These are phyloP conservation scores for Sergeia podlipaevii DNA, from an alignment of 208 protist species.

Conservation along the genomic window DNA sequence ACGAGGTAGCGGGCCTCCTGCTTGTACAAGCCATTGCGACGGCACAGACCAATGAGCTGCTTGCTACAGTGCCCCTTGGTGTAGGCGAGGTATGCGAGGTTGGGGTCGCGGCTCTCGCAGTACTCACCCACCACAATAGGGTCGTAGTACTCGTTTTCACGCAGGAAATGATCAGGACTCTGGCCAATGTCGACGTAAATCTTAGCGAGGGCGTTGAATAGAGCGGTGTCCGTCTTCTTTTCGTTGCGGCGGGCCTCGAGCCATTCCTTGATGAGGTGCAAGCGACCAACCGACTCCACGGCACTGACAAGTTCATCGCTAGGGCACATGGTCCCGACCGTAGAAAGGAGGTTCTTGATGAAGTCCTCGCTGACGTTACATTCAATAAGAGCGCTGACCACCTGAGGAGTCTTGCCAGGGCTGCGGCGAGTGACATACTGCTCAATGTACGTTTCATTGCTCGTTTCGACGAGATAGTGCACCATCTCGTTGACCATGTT, in stretches of 20 bases:
- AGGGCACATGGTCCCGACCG: conserved; percentile 95
- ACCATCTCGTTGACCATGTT: conserved; percentile 98
- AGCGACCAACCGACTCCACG: conserved; percentile 84
- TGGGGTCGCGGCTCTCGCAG: conserved; percentile 99
- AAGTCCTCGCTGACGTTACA: conserved; percentile 97
- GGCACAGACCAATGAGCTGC: conserved; percentile 97
- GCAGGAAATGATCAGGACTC: conserved; percentile 96
- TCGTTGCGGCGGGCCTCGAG: conserved; percentile 96
- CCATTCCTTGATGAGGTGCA: conserved; percentile 98
- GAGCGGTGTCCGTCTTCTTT: conserved; percentile 93
- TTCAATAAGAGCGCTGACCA: conserved; percentile 99
- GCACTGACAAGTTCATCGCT: conserved; percentile 83
- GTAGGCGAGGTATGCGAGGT: conserved; percentile 98
- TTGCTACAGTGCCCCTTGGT: conserved; percentile 95
- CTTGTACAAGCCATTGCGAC: conserved; percentile 97
- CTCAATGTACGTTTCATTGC: conserved; percentile 97
- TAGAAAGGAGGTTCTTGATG: conserved; percentile 94
- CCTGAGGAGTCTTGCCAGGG: conserved; percentile 95
- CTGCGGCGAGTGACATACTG: conserved; percentile 95
- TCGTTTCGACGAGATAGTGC: conserved; percentile 96
- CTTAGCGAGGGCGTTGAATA: conserved; percentile 99
- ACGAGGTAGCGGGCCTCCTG: conserved; percentile 98
- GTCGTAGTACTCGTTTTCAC: conserved; percentile 98
- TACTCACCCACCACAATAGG: conserved; percentile 95
- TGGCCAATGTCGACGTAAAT: conserved; percentile 99